A percentile compares a stretch with the other conserved stretches of the same genome.
Evolutionary conservation across 305 asterid genomes (phyloP).

Genomic region (Striga hermonthica): DNA sequence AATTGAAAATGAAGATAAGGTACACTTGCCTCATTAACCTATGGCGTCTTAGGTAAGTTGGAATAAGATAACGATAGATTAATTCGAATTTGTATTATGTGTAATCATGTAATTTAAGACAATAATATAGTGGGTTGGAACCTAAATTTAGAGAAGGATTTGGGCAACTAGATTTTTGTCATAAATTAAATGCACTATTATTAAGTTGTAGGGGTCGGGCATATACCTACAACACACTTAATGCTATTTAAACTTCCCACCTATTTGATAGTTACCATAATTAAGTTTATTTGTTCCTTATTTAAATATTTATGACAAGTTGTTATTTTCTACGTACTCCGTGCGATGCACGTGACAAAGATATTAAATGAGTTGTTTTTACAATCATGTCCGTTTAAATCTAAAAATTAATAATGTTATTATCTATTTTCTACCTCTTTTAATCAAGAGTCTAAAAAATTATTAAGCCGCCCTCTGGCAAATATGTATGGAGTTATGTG

Average conservation of each 20-base stretch:
- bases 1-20: no score
- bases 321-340: no score
- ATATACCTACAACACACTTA: no score
- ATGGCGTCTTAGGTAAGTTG: constrained; percentile 10
- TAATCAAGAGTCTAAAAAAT: no score
- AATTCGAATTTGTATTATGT: constrained; percentile 19
- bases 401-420: no score
- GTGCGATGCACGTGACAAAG: not conserved
- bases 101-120: constrained; percentile 30
- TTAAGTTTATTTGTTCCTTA: not conserved
- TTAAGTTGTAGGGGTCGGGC: constrained; percentile 1
- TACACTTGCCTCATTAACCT: not conserved
- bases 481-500: no score
- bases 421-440: no score
- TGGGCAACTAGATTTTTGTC: constrained; percentile 24
- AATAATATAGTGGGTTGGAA: constrained; percentile 30
- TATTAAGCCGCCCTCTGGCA: no score
- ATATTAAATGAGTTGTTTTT: no score
- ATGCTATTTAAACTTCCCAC: no score
- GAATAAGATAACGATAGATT: constrained; percentile 22
- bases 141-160: not conserved
- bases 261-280: not conserved
- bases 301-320: not conserved
- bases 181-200: not conserved
- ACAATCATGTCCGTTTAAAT: no score